phyloP scores from a whole-genome alignment of 306 rosid species.

The Quillaja saponaria region DNA sequence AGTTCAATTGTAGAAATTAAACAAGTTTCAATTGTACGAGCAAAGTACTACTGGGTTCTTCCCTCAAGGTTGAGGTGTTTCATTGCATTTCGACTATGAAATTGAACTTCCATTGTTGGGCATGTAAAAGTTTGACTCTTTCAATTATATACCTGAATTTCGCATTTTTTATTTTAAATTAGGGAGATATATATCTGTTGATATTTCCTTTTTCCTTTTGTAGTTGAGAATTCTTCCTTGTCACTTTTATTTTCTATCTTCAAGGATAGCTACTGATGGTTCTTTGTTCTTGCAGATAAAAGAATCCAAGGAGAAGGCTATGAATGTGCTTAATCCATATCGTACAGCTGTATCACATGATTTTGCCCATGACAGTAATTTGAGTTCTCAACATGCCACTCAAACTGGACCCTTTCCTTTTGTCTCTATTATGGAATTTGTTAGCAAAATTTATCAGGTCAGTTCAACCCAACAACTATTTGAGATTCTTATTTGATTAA shows the following conservation, averaged over 20 bases:
- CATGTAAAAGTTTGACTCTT: slow-evolving; percentile 8
- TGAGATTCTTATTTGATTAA: not conserved
- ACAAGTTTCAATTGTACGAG: not conserved
- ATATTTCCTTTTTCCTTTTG: slow-evolving; percentile 6
- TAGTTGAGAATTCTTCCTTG: not conserved
- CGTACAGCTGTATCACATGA: slow-evolving; percentile 69
- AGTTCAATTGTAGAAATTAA: too few species aligned
- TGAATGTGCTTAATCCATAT: slow-evolving; percentile 78
- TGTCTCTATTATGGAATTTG: slow-evolving; percentile 87
- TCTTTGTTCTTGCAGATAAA: slow-evolving; percentile 74
- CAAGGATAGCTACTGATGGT: too few species aligned
- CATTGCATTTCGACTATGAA: not conserved
- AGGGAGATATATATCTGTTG: not conserved
- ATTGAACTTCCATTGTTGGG: slow-evolving; percentile 15
- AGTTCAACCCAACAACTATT: slow-evolving; percentile 30
- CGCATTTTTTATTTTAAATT: slow-evolving; percentile 9
- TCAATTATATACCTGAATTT: not conserved
- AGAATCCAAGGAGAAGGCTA: slow-evolving; percentile 88
- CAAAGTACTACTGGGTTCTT: not conserved
- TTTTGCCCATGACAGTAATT: slow-evolving; percentile 51
- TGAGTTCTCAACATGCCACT: slow-evolving; percentile 51
- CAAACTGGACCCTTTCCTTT: slow-evolving; percentile 58
- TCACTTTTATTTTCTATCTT: slow-evolving; percentile 11
- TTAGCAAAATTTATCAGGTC: slow-evolving; percentile 90
- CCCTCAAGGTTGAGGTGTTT: slow-evolving; percentile 1